Conservation (phyloP, 2,329 filamentous ascomycete species). For the Fusarium neocosmosporiellum region DNA sequence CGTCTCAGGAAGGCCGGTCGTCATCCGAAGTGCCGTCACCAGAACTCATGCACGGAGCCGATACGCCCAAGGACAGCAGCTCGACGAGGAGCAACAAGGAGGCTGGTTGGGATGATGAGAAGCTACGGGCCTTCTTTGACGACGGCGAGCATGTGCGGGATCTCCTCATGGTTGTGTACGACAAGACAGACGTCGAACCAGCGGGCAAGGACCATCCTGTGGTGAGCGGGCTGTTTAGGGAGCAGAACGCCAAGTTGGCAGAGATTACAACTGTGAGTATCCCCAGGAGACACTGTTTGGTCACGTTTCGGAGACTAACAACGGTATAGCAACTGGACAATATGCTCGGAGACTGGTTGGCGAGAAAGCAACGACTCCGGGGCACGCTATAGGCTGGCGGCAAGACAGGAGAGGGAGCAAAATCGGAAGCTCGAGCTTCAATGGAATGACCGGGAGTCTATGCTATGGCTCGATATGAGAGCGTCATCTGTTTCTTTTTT, state of each 20-base stretch:
- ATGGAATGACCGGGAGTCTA: constrained; percentile 11
- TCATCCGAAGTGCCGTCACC: constrained; percentile 74
- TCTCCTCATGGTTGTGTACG: constrained; percentile 89
- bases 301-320: constrained; percentile 24
- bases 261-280: constrained; percentile 81
- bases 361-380: constrained; percentile 73
- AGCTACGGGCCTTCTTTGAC: constrained; percentile 89
- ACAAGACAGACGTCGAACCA: constrained; percentile 85
- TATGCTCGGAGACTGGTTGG: constrained; percentile 85
- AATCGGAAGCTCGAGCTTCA: constrained; percentile 9
- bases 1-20: constrained; percentile 74
- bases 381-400: constrained; percentile 54
- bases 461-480: constrained; percentile 24
- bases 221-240: constrained; percentile 81
- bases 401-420: neutral
- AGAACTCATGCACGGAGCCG: constrained; percentile 64
- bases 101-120: constrained; percentile 85
- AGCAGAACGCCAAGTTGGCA: constrained; percentile 86
- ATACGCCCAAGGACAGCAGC: constrained; percentile 49
- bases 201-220: constrained; percentile 88
- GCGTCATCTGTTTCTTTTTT: constrained; percentile 27
- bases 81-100: constrained; percentile 51
- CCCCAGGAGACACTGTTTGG: neutral
- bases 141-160: constrained; percentile 90
- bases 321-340: constrained; percentile 79